Percentiles rank a stretch among this genome's conserved stretches.
Conservation (phyloP, 176 grass and related monocot genomes). For the Chloris gayana region DNA sequence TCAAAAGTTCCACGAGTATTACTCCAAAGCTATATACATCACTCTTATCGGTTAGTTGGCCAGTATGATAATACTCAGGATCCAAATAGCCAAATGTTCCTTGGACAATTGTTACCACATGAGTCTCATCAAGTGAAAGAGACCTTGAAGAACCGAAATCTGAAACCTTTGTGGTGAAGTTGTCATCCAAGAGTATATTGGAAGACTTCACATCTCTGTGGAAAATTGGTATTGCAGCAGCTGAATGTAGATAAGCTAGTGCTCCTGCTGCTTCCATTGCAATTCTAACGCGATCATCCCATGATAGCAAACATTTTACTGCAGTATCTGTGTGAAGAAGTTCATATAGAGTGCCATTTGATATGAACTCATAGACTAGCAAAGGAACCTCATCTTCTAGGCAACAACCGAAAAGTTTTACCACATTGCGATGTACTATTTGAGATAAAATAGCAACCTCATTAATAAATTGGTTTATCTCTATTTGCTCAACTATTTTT, state of each 20-base stretch:
- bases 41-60: constrained; percentile 49
- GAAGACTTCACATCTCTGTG: constrained; percentile 61
- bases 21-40: constrained; percentile 74
- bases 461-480: constrained; percentile 60
- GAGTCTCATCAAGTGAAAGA: constrained; percentile 45
- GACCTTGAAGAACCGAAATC: constrained; percentile 63
- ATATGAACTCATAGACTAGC: constrained; percentile 45
- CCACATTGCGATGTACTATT: constrained; percentile 15
- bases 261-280: constrained; percentile 32
- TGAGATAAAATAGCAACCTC: constrained; percentile 55
- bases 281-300: constrained; percentile 49
- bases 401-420: too few relatives aligned
- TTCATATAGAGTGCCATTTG: constrained; percentile 47
- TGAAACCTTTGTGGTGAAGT: constrained; percentile 40
- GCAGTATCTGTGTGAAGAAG: constrained; percentile 35
- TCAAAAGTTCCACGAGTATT: constrained; percentile 47
- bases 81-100: constrained; percentile 61
- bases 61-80: constrained; percentile 48
- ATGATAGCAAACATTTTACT: constrained; percentile 22
- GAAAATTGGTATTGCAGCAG: constrained; percentile 49
- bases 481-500: constrained; percentile 25
- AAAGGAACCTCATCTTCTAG: too few relatives aligned
- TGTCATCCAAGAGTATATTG: constrained; percentile 52
- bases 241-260: constrained; percentile 53
- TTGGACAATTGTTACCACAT: constrained; percentile 57